Conservation (phyloP, 2,329 filamentous ascomycete species). For the Penicillium sp. region DNA sequence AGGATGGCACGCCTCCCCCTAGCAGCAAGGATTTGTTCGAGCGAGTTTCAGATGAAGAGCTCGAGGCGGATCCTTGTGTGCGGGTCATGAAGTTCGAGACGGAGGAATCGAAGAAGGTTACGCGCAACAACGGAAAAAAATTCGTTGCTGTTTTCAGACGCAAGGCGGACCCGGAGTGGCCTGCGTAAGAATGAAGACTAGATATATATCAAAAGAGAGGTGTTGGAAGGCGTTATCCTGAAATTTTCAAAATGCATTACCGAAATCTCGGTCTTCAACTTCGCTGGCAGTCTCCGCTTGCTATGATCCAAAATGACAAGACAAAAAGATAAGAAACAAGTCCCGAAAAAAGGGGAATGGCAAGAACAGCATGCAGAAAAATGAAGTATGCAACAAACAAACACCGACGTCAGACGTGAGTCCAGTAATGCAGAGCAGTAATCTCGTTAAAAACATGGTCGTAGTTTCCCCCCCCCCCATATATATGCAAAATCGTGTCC, state of each 20-base stretch:
- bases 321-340: background rate
- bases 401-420: slow-evolving; percentile 16
- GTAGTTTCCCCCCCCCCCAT: background rate
- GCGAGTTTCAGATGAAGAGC: slow-evolving; percentile 61
- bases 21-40: slow-evolving; percentile 67
- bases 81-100: slow-evolving; percentile 72
- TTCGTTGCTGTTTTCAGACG: slow-evolving; percentile 87
- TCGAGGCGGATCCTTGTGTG: slow-evolving; percentile 60
- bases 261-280: slow-evolving; percentile 11
- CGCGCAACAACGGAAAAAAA: slow-evolving; percentile 85
- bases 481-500: slow-evolving; percentile 1
- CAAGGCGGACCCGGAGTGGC: slow-evolving; percentile 76
- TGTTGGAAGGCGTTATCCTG: slow-evolving; percentile 16
- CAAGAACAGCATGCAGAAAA: slow-evolving; percentile 6
- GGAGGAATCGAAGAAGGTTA: slow-evolving; percentile 96
- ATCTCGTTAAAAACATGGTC: slow-evolving; percentile 7
- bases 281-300: slow-evolving; percentile 14
- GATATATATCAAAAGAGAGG: slow-evolving; percentile 6
- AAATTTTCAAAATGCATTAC: slow-evolving; percentile 20
- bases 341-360: background rate
- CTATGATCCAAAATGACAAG: slow-evolving; percentile 1
- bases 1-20: slow-evolving; percentile 64
- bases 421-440: slow-evolving; percentile 16
- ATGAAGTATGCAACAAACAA: slow-evolving; percentile 13
- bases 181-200: slow-evolving; percentile 17